Percentiles rank a stretch among this genome's conserved stretches.
These are phyloP conservation scores for Phytophthora macrochlamydospora DNA, from an alignment of 352 stramenopile genomes.

Conservation along the genomic window DNA sequence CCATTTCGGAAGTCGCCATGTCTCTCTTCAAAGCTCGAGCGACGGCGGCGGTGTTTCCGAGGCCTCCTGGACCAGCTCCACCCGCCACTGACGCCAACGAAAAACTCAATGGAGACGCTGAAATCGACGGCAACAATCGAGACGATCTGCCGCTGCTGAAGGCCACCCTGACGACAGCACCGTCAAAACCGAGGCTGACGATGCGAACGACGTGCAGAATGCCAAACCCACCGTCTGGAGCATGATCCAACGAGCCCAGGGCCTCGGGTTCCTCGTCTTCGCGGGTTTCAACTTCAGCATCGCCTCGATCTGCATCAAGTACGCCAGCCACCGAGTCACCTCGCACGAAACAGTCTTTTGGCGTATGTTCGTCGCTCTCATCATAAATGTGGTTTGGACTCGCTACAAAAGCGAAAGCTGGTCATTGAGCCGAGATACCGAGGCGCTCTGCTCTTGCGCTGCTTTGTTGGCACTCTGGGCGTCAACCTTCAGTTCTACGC, in stretches of 20 bases:
- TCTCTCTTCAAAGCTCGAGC: too few relatives aligned
- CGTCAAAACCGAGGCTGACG: constrained; percentile 5
- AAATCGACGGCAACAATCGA: neutral
- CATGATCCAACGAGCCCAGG: constrained; percentile 23
- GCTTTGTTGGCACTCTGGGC: constrained; percentile 47
- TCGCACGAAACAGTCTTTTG: constrained; percentile 61
- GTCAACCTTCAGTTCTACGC: constrained; percentile 57
- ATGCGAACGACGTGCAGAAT: constrained; percentile 2
- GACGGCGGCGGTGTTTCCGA: too few relatives aligned
- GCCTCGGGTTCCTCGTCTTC: constrained; percentile 46
- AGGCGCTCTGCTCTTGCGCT: constrained; percentile 46
- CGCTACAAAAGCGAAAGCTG: constrained; percentile 36
- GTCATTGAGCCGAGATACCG: constrained; percentile 35
- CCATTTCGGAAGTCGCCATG: too few relatives aligned
- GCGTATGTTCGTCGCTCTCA: constrained; percentile 48
- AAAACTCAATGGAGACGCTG: neutral
- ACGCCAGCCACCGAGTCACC: constrained; percentile 40
- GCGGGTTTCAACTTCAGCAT: constrained; percentile 67
- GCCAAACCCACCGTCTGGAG: too few relatives aligned
- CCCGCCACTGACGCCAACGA: too few relatives aligned
- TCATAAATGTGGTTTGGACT: constrained; percentile 48
- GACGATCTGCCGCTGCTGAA: constrained; percentile 24
- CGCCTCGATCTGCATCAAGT: constrained; percentile 62
- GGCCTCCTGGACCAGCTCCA: too few relatives aligned
- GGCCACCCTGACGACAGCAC: neutral